These are phyloP conservation scores for Fusarium albosuccineum DNA, from an alignment of 2,329 filamentous ascomycete species.

Conservation along the genomic window DNA sequence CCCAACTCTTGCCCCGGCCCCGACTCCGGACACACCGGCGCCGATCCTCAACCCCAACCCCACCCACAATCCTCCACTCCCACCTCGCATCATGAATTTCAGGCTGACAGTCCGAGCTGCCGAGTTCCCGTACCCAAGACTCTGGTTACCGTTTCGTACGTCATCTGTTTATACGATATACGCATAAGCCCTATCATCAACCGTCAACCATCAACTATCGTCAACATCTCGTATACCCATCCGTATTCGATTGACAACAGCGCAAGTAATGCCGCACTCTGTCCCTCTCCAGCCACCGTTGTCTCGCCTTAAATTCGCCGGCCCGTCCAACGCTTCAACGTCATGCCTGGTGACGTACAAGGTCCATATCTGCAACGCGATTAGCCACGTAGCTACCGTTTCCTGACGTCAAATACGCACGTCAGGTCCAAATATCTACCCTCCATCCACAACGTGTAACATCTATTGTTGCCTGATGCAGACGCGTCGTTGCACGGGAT, in stretches of 20 bases:
- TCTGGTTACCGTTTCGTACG: constrained; percentile 29
- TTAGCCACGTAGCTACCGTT: constrained; percentile 34
- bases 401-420: constrained; percentile 24
- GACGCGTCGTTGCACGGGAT: constrained; percentile 25
- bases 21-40: constrained; percentile 36
- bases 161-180: constrained; percentile 13
- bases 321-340: constrained; percentile 9
- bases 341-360: constrained; percentile 31
- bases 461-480: constrained; percentile 18
- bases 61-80: constrained; percentile 35
- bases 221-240: not conserved
- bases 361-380: constrained; percentile 25
- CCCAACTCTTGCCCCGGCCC: constrained; percentile 12
- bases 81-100: not conserved
- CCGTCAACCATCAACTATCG: no score
- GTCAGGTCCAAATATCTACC: not conserved
- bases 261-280: not conserved
- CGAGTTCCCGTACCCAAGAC: constrained; percentile 8
- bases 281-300: not conserved
- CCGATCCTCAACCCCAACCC: constrained; percentile 35
- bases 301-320: constrained; percentile 1
- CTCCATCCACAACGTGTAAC: constrained; percentile 15
- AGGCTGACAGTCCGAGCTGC: not conserved
- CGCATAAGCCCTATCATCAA: not conserved
- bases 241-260: no score